phyloP scores from a whole-genome alignment of 345 rosid genomes.

The Aethionema arabicum region DNA sequence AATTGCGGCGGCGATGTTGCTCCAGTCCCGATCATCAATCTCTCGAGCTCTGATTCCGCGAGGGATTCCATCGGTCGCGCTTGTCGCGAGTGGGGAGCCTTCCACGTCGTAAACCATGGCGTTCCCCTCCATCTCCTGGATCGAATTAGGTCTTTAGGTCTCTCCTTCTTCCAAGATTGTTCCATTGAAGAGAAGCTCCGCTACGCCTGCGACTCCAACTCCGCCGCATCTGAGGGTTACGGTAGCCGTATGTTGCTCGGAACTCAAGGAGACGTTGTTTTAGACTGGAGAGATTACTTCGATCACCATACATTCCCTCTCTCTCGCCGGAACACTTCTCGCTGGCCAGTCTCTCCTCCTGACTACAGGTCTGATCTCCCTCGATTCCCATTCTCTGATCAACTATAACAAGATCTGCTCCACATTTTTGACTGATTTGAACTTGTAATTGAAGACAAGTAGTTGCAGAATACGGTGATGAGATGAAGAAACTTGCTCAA shows the following conservation, averaged over 20 bases:
- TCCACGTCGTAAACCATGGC: constrained; percentile 77
- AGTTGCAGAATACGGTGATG: constrained; percentile 56
- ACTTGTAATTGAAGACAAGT: constrained; percentile 37
- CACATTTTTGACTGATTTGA: not conserved
- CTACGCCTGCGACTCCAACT: constrained; percentile 64
- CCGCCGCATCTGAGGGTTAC: constrained; percentile 79
- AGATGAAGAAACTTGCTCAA: constrained; percentile 58
- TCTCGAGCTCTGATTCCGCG: constrained; percentile 36
- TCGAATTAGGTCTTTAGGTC: constrained; percentile 43
- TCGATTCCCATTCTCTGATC: not conserved
- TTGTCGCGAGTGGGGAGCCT: constrained; percentile 83
- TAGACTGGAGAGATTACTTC: constrained; percentile 96
- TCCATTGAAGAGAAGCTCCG: constrained; percentile 62
- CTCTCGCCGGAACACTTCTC: constrained; percentile 65
- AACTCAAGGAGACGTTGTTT: constrained; percentile 41
- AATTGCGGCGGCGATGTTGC: constrained; percentile 6
- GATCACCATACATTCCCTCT: constrained; percentile 86
- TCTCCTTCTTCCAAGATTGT: constrained; percentile 58
- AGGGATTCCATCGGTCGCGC: constrained; percentile 48
- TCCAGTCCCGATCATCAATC: constrained; percentile 57
- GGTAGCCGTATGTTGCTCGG: constrained; percentile 71
- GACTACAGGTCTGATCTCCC: constrained; percentile 52
- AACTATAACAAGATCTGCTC: too few species aligned
- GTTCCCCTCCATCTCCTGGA: constrained; percentile 52
- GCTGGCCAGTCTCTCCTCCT: constrained; percentile 72